phyloP scores from a whole-genome alignment of 306 rosid genomes.

The Malus fusca region DNA sequence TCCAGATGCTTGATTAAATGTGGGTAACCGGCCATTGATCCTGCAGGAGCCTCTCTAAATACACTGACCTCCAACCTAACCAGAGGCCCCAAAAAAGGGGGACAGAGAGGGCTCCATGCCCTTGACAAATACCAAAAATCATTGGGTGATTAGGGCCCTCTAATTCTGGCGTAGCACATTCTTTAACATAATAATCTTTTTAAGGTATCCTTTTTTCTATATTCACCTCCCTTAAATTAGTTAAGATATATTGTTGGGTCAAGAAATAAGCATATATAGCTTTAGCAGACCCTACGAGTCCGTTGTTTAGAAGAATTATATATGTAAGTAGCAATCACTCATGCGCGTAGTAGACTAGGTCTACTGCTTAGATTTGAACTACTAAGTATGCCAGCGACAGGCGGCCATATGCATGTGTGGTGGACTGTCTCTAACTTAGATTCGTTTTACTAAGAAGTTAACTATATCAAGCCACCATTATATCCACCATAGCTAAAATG shows the following conservation, averaged over 20 bases:
- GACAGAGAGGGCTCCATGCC: slow-evolving; percentile 40
- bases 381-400: no score
- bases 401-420: no score
- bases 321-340: not conserved
- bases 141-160: slow-evolving; percentile 16
- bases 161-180: not conserved
- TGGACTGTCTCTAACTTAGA: no score
- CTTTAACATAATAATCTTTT: not conserved
- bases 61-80: slow-evolving; percentile 44
- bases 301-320: no score
- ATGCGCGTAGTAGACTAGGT: no score
- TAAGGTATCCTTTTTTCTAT: not conserved
- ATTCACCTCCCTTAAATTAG: not conserved
- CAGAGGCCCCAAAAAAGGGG: slow-evolving; percentile 12
- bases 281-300: no score
- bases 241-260: not conserved
- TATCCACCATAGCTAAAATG: no score
- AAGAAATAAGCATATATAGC: not conserved
- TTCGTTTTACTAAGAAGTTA: no score
- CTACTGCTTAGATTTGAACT: no score
- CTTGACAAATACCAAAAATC: slow-evolving; percentile 29
- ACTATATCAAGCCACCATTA: no score
- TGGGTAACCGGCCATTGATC: slow-evolving; percentile 22
- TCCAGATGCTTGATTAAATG: not conserved
- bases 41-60: slow-evolving; percentile 3